Evolutionary conservation across 352 stramenopile genomes (phyloP).

Genomic region (Halophytophthora polymorphica): DNA sequence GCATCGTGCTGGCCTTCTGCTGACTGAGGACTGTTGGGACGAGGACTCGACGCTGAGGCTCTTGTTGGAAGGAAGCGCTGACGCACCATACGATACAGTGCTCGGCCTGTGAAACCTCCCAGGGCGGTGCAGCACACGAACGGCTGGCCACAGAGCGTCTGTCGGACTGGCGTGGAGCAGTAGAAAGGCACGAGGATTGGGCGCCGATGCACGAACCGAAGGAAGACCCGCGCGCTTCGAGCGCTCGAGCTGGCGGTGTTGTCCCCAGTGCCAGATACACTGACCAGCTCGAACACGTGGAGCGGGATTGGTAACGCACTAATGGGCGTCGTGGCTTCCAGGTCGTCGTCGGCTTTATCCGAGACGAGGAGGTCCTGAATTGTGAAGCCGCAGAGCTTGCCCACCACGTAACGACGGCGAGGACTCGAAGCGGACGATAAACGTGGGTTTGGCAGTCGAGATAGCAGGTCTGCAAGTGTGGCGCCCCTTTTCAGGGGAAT

Average conservation of each 20-base stretch:
- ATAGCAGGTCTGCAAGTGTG: constrained; percentile 7
- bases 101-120: constrained; percentile 21
- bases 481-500: constrained; percentile 2
- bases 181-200: constrained; percentile 53
- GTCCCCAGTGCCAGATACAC: not conserved
- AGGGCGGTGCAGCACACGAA: constrained; percentile 25
- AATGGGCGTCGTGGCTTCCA: constrained; percentile 9
- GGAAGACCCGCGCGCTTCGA: constrained; percentile 15
- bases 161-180: constrained; percentile 32
- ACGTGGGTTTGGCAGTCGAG: not conserved
- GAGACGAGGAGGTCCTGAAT: constrained; percentile 36
- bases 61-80: constrained; percentile 11
- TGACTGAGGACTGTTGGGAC: constrained; percentile 1
- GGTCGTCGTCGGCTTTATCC: not conserved
- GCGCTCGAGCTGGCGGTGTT: constrained; percentile 1
- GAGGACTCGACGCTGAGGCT: not conserved
- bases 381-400: constrained; percentile 24
- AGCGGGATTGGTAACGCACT: constrained; percentile 18
- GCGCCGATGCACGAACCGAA: constrained; percentile 46
- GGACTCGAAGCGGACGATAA: not conserved
- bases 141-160: constrained; percentile 33
- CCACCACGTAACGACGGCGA: constrained; percentile 3
- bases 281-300: constrained; percentile 40
- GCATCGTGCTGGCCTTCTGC: not conserved
- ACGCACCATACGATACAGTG: constrained; percentile 27